Percentiles rank a stretch among this genome's conserved stretches.
phyloP scores from a whole-genome alignment of 768 basidiomycete species.

The Termitomyces sp. region DNA sequence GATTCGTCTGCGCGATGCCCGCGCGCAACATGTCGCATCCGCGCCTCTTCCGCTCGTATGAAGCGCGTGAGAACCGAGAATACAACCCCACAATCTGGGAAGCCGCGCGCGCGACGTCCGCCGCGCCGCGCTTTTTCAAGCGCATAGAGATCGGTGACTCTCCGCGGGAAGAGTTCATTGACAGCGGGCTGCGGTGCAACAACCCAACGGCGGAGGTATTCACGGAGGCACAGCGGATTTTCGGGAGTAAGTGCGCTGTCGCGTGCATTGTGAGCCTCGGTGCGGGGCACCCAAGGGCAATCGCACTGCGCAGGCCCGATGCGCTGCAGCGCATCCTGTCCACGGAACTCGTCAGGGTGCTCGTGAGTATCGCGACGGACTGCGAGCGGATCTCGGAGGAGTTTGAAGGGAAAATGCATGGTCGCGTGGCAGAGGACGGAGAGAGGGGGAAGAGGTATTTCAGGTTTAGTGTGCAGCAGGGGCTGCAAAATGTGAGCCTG shows the following conservation, averaged over 20 bases:
- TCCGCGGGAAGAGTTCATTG: slow-evolving; percentile 6
- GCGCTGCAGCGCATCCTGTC: not conserved
- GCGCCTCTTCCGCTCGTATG: no score
- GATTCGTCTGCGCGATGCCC: slow-evolving; percentile 2
- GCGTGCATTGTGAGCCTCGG: slow-evolving; percentile 7
- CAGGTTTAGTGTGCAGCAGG: slow-evolving; percentile 12
- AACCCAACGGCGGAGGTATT: slow-evolving; percentile 6
- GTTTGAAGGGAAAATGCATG: not conserved
- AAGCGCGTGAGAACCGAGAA: not conserved
- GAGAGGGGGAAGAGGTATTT: not conserved
- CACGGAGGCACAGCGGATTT: not conserved
- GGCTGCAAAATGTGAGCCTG: slow-evolving; percentile 4
- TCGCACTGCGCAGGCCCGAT: not conserved
- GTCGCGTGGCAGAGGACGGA: not conserved
- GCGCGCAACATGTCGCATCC: not conserved
- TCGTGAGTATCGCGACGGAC: slow-evolving; percentile 3
- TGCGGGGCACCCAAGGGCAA: not conserved
- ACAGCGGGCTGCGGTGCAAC: slow-evolving; percentile 10
- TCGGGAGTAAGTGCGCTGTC: not conserved
- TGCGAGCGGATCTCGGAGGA: slow-evolving; percentile 2
- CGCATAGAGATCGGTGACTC: slow-evolving; percentile 10
- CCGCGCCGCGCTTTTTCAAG: slow-evolving; percentile 19
- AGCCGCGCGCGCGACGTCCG: slow-evolving; percentile 23
- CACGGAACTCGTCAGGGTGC: not conserved
- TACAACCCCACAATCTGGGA: slow-evolving; percentile 21